phyloP scores from a whole-genome alignment of 345 rosid species.

The Melastoma malabathricum region DNA sequence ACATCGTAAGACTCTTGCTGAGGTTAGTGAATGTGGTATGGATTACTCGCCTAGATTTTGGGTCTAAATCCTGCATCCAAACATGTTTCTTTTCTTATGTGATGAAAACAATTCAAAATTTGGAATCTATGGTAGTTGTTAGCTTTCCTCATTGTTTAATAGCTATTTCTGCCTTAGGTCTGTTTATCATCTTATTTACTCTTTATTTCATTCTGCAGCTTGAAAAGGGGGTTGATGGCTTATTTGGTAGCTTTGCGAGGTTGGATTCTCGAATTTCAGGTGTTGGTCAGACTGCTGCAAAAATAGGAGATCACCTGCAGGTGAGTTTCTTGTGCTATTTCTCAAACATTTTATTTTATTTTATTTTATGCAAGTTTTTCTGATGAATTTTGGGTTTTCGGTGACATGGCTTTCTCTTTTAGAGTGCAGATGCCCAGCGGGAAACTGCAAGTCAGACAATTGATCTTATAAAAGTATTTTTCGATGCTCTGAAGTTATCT shows the following conservation, averaged over 20 bases:
- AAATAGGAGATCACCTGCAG: slow-evolving; percentile 99
- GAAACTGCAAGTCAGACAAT: slow-evolving; percentile 97
- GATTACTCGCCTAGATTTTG: too few relatives aligned
- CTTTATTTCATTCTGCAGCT: slow-evolving; percentile 23
- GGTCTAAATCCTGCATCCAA: not conserved
- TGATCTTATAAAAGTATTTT: slow-evolving; percentile 79
- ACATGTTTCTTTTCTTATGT: slow-evolving; percentile 1
- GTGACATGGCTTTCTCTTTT: slow-evolving; percentile 12
- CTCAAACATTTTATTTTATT: not conserved
- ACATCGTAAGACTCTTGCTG: slow-evolving; percentile 86
- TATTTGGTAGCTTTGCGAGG: slow-evolving; percentile 85
- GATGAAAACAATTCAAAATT: too few relatives aligned
- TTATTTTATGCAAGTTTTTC: too few relatives aligned
- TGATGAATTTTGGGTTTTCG: too few relatives aligned
- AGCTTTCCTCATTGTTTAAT: too few relatives aligned
- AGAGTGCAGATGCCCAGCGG: slow-evolving; percentile 99
- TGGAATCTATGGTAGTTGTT: not conserved
- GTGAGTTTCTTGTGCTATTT: slow-evolving; percentile 11
- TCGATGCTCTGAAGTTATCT: too few relatives aligned
- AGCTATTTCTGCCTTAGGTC: too few relatives aligned
- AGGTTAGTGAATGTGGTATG: slow-evolving; percentile 27
- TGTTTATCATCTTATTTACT: not conserved
- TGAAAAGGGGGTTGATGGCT: slow-evolving; percentile 89
- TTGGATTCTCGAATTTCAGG: slow-evolving; percentile 89
- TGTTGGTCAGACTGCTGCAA: slow-evolving; percentile 99